Conservation (phyloP, 2,329 filamentous ascomycete genomes). For the Stenocarpella maydis region DNA sequence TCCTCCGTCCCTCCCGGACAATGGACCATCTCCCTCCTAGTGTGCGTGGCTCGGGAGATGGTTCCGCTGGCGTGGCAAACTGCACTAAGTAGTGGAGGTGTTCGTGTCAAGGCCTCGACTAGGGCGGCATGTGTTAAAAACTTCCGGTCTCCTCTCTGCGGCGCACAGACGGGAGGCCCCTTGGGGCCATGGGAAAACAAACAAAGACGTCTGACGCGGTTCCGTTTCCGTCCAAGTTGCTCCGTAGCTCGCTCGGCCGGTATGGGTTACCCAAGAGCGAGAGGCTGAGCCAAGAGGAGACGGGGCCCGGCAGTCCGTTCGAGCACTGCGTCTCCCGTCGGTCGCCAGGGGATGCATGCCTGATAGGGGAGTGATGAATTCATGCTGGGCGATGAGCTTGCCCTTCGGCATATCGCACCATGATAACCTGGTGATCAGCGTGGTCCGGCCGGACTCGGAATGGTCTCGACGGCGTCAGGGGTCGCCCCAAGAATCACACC, state of each 20-base stretch:
- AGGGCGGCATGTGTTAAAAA: slow-evolving; percentile 23
- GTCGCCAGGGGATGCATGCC: neutral
- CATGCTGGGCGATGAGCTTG: neutral
- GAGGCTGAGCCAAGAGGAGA: neutral
- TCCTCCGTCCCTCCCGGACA: neutral
- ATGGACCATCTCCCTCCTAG: neutral
- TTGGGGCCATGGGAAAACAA: slow-evolving; percentile 3
- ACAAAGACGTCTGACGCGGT: slow-evolving; percentile 3
- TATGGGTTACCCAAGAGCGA: neutral
- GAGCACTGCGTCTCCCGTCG: slow-evolving; percentile 1
- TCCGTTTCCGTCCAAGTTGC: slow-evolving; percentile 12
- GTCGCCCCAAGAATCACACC: slow-evolving; percentile 6
- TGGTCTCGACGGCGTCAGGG: slow-evolving; percentile 19
- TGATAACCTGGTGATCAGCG: neutral
- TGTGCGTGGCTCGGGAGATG: neutral
- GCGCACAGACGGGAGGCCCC: slow-evolving; percentile 3
- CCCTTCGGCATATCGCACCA: slow-evolving; percentile 15
- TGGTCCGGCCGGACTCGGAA: slow-evolving; percentile 1
- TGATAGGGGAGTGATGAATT: slow-evolving; percentile 22
- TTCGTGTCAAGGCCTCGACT: slow-evolving; percentile 25
- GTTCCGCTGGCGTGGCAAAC: slow-evolving; percentile 6
- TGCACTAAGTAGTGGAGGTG: slow-evolving; percentile 19
- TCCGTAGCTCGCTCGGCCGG: neutral
- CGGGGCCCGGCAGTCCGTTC: neutral
- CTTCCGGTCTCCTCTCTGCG: slow-evolving; percentile 10